phyloP scores from a whole-genome alignment of 169 alveolate species.

The Ichthyophthirius multifiliis region DNA sequence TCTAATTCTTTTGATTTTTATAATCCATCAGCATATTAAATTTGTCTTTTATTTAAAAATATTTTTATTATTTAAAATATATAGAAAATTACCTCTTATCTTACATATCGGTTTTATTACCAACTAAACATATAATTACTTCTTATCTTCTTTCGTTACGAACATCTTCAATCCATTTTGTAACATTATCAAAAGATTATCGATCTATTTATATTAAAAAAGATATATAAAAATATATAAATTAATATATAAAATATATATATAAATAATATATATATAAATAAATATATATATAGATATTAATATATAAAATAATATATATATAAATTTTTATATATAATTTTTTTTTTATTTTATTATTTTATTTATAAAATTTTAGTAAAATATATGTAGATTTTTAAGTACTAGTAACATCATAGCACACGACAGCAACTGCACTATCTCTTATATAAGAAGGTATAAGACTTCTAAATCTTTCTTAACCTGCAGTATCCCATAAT shows the following conservation, averaged over 20 bases:
- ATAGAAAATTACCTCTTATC: slow-evolving; percentile 85
- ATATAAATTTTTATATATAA: too few species aligned
- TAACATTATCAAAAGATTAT: slow-evolving; percentile 41
- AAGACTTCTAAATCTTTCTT: slow-evolving; percentile 67
- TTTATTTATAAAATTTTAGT: background rate
- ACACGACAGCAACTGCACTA: slow-evolving; percentile 66
- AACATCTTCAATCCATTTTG: slow-evolving; percentile 71
- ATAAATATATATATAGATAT: too few species aligned
- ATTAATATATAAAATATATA: too few species aligned
- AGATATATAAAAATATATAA: too few species aligned
- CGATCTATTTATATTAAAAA: background rate
- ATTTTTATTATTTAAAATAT: background rate
- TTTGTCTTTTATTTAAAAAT: slow-evolving; percentile 15
- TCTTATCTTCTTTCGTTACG: slow-evolving; percentile 93
- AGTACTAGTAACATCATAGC: slow-evolving; percentile 53
- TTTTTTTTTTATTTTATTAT: too few species aligned
- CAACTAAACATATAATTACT: slow-evolving; percentile 95
- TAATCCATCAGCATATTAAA: slow-evolving; percentile 50
- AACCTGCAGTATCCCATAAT: slow-evolving; percentile 80
- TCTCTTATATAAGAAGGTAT: slow-evolving; percentile 67
- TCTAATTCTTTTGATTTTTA: slow-evolving; percentile 84
- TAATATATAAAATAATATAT: too few species aligned
- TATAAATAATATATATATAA: too few species aligned
- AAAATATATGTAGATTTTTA: too few species aligned
- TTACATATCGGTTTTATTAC: slow-evolving; percentile 95